Conservation (phyloP, 306 rosid genomes). For the Vicia sativa region DNA sequence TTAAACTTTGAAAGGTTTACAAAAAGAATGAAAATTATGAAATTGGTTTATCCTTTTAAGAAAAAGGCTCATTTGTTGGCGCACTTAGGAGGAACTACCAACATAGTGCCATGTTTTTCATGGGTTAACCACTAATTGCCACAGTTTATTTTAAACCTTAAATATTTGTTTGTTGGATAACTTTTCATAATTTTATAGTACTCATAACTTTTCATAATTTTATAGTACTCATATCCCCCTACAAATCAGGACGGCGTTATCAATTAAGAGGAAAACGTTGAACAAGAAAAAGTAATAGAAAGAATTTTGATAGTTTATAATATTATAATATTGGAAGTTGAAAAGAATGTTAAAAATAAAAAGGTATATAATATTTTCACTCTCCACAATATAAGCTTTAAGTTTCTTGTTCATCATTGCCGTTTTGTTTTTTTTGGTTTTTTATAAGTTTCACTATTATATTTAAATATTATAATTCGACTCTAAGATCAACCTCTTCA, state of each 20-base stretch:
- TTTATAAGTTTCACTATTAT: too few species aligned
- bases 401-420: too few species aligned
- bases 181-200: not conserved
- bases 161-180: not conserved
- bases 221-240: not conserved
- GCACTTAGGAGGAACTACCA: too few species aligned
- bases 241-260: slow-evolving; percentile 19
- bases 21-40: too few species aligned
- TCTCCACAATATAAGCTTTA: not conserved
- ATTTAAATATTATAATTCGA: too few species aligned
- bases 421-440: too few species aligned
- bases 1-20: too few species aligned
- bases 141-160: slow-evolving; percentile 7
- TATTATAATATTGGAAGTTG: slow-evolving; percentile 3
- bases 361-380: slow-evolving; percentile 16
- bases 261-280: slow-evolving; percentile 22
- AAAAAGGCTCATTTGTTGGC: too few species aligned
- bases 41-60: too few species aligned
- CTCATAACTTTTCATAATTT: slow-evolving; percentile 7
- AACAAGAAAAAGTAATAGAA: slow-evolving; percentile 30
- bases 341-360: not conserved
- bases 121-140: slow-evolving; percentile 8
- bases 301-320: slow-evolving; percentile 15
- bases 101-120: slow-evolving; percentile 3
- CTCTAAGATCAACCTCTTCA: too few species aligned